phyloP scores from a whole-genome alignment of 2,329 filamentous ascomycete species.

The Pseudophaeomoniella oleicola region DNA sequence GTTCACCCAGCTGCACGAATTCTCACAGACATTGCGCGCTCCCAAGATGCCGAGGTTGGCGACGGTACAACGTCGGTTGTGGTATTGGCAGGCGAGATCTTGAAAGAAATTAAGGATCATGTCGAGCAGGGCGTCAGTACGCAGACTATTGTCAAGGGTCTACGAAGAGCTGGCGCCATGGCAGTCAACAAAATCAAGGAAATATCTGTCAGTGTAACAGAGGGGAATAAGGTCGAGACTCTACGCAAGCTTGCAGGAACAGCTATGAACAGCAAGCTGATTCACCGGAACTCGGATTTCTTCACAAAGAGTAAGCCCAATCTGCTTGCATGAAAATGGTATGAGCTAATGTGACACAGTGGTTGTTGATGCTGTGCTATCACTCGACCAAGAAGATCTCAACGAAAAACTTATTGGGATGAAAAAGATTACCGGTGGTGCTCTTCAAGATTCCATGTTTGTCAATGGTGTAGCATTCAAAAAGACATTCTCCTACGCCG shows the following conservation, averaged over 20 bases:
- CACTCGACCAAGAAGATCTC: constrained; percentile 88
- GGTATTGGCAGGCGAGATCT: constrained; percentile 88
- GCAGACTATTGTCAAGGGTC: constrained; percentile 92
- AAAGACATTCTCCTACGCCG: constrained; percentile 98
- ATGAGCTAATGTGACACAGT: constrained; percentile 38
- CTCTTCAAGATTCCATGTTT: constrained; percentile 88
- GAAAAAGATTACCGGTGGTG: constrained; percentile 96
- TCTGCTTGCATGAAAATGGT: constrained; percentile 1
- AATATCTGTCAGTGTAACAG: constrained; percentile 74
- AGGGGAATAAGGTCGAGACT: constrained; percentile 74
- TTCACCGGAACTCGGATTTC: constrained; percentile 91
- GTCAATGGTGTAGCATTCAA: constrained; percentile 98
- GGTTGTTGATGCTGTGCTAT: constrained; percentile 93
- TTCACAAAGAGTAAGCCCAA: constrained; percentile 77
- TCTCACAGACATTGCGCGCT: constrained; percentile 94
- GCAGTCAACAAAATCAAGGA: constrained; percentile 99
- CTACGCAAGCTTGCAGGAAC: constrained; percentile 80
- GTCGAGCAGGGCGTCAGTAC: constrained; percentile 95
- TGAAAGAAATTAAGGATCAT: constrained; percentile 92
- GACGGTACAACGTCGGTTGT: constrained; percentile 97
- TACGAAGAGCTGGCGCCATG: constrained; percentile 75
- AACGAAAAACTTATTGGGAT: constrained; percentile 97
- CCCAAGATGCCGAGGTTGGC: constrained; percentile 96
- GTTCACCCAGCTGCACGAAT: constrained; percentile 95
- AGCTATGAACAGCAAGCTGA: constrained; percentile 98